Conservation (phyloP, 2,329 filamentous ascomycete species). For the Aspergillus cejpii region DNA sequence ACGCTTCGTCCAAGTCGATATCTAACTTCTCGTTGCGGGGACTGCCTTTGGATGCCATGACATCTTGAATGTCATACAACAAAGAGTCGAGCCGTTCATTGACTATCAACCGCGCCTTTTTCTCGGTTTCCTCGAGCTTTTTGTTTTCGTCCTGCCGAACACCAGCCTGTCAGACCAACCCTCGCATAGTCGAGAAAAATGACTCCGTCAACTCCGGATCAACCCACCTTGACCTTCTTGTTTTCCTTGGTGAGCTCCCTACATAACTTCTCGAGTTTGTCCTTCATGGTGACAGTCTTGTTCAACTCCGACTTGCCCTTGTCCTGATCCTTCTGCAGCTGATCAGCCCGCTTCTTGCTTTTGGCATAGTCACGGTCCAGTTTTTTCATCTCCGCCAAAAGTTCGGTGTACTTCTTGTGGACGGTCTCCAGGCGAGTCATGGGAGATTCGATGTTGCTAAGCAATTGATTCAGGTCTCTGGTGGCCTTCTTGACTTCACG, state of each 20-base stretch:
- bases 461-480: conserved; percentile 77
- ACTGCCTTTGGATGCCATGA: conserved; percentile 78
- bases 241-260: conserved; percentile 93
- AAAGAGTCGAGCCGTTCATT: conserved; percentile 78
- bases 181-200: not conserved
- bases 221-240: conserved; percentile 85
- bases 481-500: conserved; percentile 92
- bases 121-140: conserved; percentile 77
- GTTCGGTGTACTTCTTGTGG: conserved; percentile 83
- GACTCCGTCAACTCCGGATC: conserved; percentile 1
- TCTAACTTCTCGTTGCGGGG: conserved; percentile 74
- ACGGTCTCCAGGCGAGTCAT: conserved; percentile 86
- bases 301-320: conserved; percentile 77
- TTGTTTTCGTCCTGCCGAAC: conserved; percentile 75
- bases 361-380: conserved; percentile 90
- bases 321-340: conserved; percentile 94
- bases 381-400: conserved; percentile 90
- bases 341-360: conserved; percentile 90
- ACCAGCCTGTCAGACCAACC: conserved; percentile 9
- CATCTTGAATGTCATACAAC: conserved; percentile 76
- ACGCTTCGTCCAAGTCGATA: conserved; percentile 85
- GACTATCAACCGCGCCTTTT: conserved; percentile 71
- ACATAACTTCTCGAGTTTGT: conserved; percentile 94
- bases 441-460: conserved; percentile 81
- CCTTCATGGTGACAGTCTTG: conserved; percentile 84